Base-by-base conservation (phyloP, 2,329 filamentous ascomycete genomes). In the Lachnellula arida region DNA sequence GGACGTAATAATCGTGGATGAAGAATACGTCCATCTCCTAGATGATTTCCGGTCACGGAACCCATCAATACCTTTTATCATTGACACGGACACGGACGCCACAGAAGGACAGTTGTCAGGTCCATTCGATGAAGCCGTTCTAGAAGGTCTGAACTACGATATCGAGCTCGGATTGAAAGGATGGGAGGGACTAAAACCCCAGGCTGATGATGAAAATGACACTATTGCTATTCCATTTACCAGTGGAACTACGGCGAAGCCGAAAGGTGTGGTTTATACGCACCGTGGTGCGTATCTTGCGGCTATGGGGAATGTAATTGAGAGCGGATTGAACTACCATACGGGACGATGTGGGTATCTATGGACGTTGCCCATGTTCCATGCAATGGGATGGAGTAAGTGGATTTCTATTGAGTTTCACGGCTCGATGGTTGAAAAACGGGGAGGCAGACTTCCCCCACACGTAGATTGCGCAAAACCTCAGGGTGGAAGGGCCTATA, bases 231-330 rank as follows among this genome's bases (percentile, higher is more conserved):
- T 99, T 54, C 90, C 93, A 1, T 97, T 97, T 71, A 99, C 94
- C 0, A 94, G 88, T 28, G 93, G 93, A 4, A 97, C 94, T 1
- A 97, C 94, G 0, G 91, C 92, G 0, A 79, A 82, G 32, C 94
- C 94, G 1, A 97, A 99, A 72, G 94, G 94, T 5, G 93, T 97
- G 3, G 85, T 96, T 54, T 97, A 88, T 68, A 97, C 91, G 1
- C 90, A 97, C 71, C 82, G 94, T 47, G 89, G 92, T 4, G 85
- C 84, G 7, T 99, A 97, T 68, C 78, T 99, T 12, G 93, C 91
- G 0, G 79, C 91, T 0, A 68, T 97, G 63, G 92, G 78, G 11
- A 97, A 97, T 70, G 77, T 97, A 0, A 83, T 97, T 56, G 94
- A 99, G 71, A 91, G 89, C 0, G 89, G 89, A 0, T 77, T 99